Evolutionary conservation across 129 eudicot species (phyloP).

Genomic region (Flaveria brownii): DNA sequence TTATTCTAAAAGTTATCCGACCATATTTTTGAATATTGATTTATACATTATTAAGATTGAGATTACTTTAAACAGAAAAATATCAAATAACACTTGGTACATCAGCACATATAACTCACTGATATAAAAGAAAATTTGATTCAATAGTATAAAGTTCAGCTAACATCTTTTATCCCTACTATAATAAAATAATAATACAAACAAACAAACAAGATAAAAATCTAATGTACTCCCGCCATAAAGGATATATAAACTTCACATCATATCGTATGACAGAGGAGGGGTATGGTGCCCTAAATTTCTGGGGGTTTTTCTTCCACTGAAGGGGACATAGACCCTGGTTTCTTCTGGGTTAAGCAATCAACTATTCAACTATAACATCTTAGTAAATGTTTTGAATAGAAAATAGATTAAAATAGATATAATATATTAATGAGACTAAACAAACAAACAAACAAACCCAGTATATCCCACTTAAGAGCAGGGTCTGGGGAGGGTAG

Average conservation of each 20-base stretch:
- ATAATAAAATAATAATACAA: not conserved
- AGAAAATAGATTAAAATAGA: too few species aligned
- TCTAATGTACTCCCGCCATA: not conserved
- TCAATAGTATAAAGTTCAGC: not conserved
- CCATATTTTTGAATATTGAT: not conserved
- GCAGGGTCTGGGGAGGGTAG: too few species aligned
- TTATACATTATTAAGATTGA: too few species aligned
- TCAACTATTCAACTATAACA: conserved; percentile 21
- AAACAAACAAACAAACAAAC: too few species aligned
- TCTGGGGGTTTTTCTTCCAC: conserved; percentile 37
- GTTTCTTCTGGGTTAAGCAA: conserved; percentile 36
- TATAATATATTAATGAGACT: too few species aligned
- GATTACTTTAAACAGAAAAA: not conserved
- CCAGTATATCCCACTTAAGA: too few species aligned
- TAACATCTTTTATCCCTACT: not conserved
- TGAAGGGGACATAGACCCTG: conserved; percentile 35
- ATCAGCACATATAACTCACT: too few species aligned
- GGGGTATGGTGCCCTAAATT: conserved; percentile 38
- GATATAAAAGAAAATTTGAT: too few species aligned
- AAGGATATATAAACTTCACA: not conserved
- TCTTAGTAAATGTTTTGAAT: not conserved
- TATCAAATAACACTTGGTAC: not conserved
- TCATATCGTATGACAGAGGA: conserved; percentile 25
- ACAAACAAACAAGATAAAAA: not conserved
- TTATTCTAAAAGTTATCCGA: too few species aligned